Evolutionary conservation across 805 yeast species (phyloP).

Genomic region (Saccharomycopsis javanensis): DNA sequence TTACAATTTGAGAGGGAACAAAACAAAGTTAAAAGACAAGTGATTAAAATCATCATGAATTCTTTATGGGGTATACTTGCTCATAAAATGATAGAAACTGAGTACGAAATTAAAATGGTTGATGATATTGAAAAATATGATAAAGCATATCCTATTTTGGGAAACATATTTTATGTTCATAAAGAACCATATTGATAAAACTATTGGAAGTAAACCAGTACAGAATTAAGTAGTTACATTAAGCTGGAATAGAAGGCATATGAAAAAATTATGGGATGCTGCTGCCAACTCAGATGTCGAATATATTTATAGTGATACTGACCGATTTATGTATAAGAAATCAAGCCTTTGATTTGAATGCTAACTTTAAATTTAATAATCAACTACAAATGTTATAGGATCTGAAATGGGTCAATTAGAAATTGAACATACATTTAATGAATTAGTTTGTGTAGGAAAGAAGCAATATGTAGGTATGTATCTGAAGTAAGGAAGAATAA

Average conservation of each 20-base stretch:
- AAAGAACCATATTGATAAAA: background rate
- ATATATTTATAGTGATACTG: constrained; percentile 5
- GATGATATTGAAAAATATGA: background rate
- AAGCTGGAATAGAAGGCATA: constrained; percentile 1
- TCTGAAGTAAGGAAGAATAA: background rate
- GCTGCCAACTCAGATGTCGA: background rate
- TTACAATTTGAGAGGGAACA: too few relatives aligned
- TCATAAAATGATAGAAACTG: too few relatives aligned
- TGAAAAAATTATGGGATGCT: constrained; percentile 3
- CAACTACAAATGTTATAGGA: background rate
- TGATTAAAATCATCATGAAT: too few relatives aligned
- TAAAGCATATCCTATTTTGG: background rate
- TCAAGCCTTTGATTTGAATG: background rate
- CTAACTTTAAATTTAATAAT: background rate
- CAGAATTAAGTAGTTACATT: constrained; percentile 4
- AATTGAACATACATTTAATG: constrained; percentile 1
- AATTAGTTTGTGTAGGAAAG: constrained; percentile 3
- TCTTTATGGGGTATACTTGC: too few relatives aligned
- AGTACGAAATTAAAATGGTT: too few relatives aligned
- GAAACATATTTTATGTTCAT: constrained; percentile 2
- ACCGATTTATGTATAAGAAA: background rate
- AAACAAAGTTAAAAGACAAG: too few relatives aligned
- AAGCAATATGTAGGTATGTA: constrained; percentile 4
- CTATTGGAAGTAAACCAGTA: background rate
- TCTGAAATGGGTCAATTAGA: constrained; percentile 4